Percentiles rank a stretch among this genome's conserved stretches.
phyloP scores from a whole-genome alignment of 805 yeast genomes.

The Barnettozyma pratensis region DNA sequence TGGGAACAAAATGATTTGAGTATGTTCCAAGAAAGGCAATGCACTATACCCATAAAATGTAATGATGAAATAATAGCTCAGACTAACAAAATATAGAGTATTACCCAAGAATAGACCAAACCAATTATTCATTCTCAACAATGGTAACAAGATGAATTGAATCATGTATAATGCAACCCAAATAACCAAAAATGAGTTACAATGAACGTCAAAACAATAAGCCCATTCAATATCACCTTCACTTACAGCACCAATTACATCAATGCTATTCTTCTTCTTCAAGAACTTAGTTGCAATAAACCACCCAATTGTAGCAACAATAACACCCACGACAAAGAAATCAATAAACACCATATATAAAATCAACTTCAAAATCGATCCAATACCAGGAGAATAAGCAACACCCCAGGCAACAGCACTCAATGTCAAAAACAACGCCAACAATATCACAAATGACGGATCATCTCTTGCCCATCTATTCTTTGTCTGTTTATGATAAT shows the following conservation, averaged over 20 bases:
- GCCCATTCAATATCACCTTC: slow-evolving; percentile 75
- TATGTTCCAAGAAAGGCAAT: slow-evolving; percentile 59
- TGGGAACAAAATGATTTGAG: slow-evolving; percentile 59
- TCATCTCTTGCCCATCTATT: slow-evolving; percentile 87
- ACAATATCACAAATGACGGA: slow-evolving; percentile 76
- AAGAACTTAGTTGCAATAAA: slow-evolving; percentile 60
- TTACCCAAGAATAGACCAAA: slow-evolving; percentile 73
- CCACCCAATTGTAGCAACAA: slow-evolving; percentile 74
- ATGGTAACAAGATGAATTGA: slow-evolving; percentile 71
- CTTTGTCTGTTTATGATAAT: slow-evolving; percentile 75
- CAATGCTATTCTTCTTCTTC: slow-evolving; percentile 31
- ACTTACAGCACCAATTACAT: slow-evolving; percentile 25
- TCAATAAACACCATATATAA: slow-evolving; percentile 83
- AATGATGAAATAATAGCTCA: slow-evolving; percentile 70
- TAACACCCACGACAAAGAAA: slow-evolving; percentile 63
- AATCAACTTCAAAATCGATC: slow-evolving; percentile 60
- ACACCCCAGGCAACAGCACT: slow-evolving; percentile 91
- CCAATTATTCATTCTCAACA: slow-evolving; percentile 60
- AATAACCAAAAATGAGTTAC: slow-evolving; percentile 79
- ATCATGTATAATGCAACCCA: slow-evolving; percentile 73
- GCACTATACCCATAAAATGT: slow-evolving; percentile 88
- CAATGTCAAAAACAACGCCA: slow-evolving; percentile 58
- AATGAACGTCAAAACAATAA: slow-evolving; percentile 89
- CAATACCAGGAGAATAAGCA: slow-evolving; percentile 62
- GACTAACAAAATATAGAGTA: slow-evolving; percentile 66